phyloP scores from a whole-genome alignment of 768 basidiomycete species.

The Dentipellis fragilis region DNA sequence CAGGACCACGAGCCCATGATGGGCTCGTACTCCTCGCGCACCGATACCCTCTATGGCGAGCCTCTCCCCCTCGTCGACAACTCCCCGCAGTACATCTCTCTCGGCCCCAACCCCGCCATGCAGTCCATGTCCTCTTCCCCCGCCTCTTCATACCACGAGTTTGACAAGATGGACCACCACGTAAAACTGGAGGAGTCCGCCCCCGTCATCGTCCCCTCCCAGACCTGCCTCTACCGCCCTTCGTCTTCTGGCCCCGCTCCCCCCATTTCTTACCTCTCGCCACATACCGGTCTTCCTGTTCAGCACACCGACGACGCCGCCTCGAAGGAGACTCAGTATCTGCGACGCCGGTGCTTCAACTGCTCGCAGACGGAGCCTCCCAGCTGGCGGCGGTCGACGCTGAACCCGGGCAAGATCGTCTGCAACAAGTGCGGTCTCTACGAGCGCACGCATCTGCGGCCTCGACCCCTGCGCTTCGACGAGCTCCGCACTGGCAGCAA shows the following conservation, averaged over 20 bases:
- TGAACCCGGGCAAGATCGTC: slow-evolving; percentile 87
- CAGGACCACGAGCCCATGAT: slow-evolving; percentile 29
- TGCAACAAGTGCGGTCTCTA: slow-evolving; percentile 93
- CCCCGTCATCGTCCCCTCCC: slow-evolving; percentile 55
- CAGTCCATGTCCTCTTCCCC: slow-evolving; percentile 26
- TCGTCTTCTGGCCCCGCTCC: slow-evolving; percentile 22
- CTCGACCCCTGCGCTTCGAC: slow-evolving; percentile 78
- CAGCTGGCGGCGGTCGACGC: slow-evolving; percentile 78
- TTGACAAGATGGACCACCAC: slow-evolving; percentile 30
- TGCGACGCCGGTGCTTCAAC: slow-evolving; percentile 81
- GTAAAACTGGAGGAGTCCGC: slow-evolving; percentile 63
- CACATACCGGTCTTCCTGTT: slow-evolving; percentile 47
- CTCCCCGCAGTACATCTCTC: slow-evolving; percentile 27
- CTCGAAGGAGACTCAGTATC: slow-evolving; percentile 84
- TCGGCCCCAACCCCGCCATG: slow-evolving; percentile 24
- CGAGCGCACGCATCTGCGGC: slow-evolving; percentile 79
- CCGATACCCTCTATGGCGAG: slow-evolving; percentile 31
- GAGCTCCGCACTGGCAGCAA: slow-evolving; percentile 84
- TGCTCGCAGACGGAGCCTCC: slow-evolving; percentile 89
- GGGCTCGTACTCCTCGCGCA: slow-evolving; percentile 21
- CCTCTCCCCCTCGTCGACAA: slow-evolving; percentile 25
- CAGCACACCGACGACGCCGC: slow-evolving; percentile 89
- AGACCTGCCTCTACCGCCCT: slow-evolving; percentile 39
- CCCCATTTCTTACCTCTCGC: slow-evolving; percentile 25
- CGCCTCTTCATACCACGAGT: slow-evolving; percentile 38